A percentile compares a stretch with the other conserved stretches of the same genome.
phyloP scores from a whole-genome alignment of 1,139 yeast species.

The Pichia sp. region DNA sequence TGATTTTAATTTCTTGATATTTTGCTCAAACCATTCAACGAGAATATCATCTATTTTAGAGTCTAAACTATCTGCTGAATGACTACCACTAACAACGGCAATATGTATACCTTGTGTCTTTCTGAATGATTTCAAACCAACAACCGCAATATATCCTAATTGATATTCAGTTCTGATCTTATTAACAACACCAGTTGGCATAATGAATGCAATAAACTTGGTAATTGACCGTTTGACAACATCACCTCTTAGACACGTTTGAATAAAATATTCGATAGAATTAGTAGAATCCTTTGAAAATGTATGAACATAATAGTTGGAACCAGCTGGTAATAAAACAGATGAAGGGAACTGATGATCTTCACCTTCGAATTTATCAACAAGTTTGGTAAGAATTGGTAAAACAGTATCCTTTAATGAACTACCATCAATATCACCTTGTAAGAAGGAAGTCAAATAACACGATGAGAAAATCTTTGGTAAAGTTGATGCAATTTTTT shows the following conservation, averaged over 20 bases:
- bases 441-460: conserved; percentile 43
- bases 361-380: conserved; percentile 17
- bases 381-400: conserved; percentile 17
- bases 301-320: conserved; percentile 34
- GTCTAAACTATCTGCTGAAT: conserved; percentile 38
- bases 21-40: conserved; percentile 35
- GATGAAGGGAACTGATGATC: conserved; percentile 29
- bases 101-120: conserved; percentile 56
- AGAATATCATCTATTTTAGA: conserved; percentile 47
- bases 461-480: conserved; percentile 31
- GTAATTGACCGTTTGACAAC: conserved; percentile 38
- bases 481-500: conserved; percentile 33
- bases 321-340: conserved; percentile 38
- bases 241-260: conserved; percentile 49
- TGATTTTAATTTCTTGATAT: conserved; percentile 32
- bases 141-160: conserved; percentile 55
- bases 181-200: conserved; percentile 40
- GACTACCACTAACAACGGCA: conserved; percentile 48
- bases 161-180: conserved; percentile 53
- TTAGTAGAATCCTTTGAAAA: conserved; percentile 48
- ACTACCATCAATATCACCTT: conserved; percentile 43
- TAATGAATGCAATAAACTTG: conserved; percentile 42
- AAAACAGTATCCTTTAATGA: conserved; percentile 14
- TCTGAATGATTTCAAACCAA: conserved; percentile 52
- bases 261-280: conserved; percentile 50